Evolutionary conservation across 495 filamentous ascomycete species (phyloP), one percentile per base, ranked within the genome.

Genomic region (Sordaria brevicollis): DNA sequence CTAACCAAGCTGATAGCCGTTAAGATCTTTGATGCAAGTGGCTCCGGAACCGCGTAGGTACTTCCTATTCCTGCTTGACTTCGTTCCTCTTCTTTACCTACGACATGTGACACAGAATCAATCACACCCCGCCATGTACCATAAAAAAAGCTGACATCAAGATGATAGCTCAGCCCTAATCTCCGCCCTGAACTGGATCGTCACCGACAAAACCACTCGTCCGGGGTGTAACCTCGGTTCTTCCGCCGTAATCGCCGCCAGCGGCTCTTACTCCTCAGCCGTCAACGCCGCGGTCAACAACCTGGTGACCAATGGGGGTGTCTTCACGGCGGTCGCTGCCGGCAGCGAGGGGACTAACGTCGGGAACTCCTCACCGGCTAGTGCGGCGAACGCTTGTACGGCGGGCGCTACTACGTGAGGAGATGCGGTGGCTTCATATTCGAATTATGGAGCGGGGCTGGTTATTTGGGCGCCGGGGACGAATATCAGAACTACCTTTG

Each of bases 1-100:
- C 84, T 85, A 72, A 88, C 87, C 21, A 77, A 73, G 33, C 78
- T 92, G 38, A 84, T 88, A 71, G 88, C 86, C 67, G 89, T 91
- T 77, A 91, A 91, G 81, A 89, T 92, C 66, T 85, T 91, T 71
- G 80, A 83, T 71, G 78, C 78, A 35, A 67, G 76, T 71, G 79
- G 77, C 35, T 81, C 81, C 9, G 86, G 86, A 62, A 74, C 74
- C 29, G 75, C 69, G 70, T 67, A 37, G 34, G 65, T 68, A 74
- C 72, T 38, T 75, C 72, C 35, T 9, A 6, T 33, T 19, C n/a
- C 38, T 43, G 9, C 38, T 43, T 43, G 9, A 43, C 38, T 43
- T 9, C 38, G n/a, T n/a, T n/a, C n/a, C n/a, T n/a, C n/a, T n/a
- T n/a, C n/a, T n/a, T 71, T 72, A 69, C 65, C n/a, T n/a, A n/a